Percentiles rank a stretch among this genome's conserved stretches.
Evolutionary conservation across 1,284 basidiomycete genomes (phyloP).

Genomic region (Limonomyces culmigenus): DNA sequence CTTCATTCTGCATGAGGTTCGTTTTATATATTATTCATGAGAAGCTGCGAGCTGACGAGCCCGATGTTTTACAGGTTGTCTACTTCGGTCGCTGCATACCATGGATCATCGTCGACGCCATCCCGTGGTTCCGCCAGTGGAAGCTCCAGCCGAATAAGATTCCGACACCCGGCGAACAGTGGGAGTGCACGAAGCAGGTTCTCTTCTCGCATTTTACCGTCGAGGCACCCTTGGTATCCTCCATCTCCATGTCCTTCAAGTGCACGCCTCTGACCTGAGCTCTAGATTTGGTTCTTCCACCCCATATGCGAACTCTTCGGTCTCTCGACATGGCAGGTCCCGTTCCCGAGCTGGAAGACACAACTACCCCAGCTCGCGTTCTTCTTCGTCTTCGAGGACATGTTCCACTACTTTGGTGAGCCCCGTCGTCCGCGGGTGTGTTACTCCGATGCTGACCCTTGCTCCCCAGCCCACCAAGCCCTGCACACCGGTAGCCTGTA

Average conservation of each 20-base stretch:
- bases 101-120: conserved; percentile 90
- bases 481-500: conserved; percentile 86
- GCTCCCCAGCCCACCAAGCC: conserved; percentile 60
- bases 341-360: conserved; percentile 60
- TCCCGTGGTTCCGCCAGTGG: conserved; percentile 88
- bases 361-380: conserved; percentile 73
- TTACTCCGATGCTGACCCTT: conserved; percentile 5
- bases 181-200: conserved; percentile 93
- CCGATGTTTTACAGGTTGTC: conserved; percentile 40
- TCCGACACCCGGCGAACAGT: conserved; percentile 72
- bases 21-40: no score
- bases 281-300: conserved; percentile 91
- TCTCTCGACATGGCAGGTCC: conserved; percentile 85
- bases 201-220: conserved; percentile 93
- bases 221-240: conserved; percentile 66
- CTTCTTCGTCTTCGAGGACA: conserved; percentile 95
- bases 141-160: conserved; percentile 85
- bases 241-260: background rate
- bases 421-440: no score
- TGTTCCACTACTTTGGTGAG: conserved; percentile 77
- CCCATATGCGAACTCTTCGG: conserved; percentile 83
- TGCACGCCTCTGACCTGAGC: no score
- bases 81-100: conserved; percentile 95
- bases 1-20: conserved; percentile 86
- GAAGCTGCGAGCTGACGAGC: no score